Base-by-base conservation (phyloP, 331 rosid genomes). In the Quercus tomentella region DNA sequence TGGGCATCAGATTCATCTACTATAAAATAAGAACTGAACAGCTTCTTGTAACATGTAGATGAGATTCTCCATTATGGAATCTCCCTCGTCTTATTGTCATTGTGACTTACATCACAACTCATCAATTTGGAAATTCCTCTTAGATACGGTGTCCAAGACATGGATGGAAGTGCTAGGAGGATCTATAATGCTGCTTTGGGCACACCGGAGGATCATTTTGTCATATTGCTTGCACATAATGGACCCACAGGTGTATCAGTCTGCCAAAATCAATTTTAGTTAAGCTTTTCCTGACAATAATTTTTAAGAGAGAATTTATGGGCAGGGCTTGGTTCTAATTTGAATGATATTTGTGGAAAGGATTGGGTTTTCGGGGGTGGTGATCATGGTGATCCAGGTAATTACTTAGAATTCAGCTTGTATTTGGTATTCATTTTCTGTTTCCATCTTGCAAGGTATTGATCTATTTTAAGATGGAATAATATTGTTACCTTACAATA, bases 311-410 rank as follows among this genome's bases (percentile, higher is more conserved):
- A 68, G 72, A 72, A 73, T 77, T 71, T 73, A 41, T 85, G 56
- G 56, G 76, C 78, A 93, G 99, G 99, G 78, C 97, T 93, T 85
- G 99, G 98, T 80, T 93, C 99, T 69, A 72, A 77, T 83, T 16
- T 77, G 77, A 82, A 88, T 75, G 99, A 93, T 88, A 93, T 94
- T 23, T 93, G 99, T 84, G 99, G 99, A 70, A 91, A 87, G 80
- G 99, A 95, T 84, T 95, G 99, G 99, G 93, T 80, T 2, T 63
- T 55, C 63, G 88, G 67, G 28, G 88, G 83, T 12, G 99, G 99
- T 37, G 99, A 93, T 80, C 81, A 93, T 79, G 98, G 98, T 82
- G 99, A 95, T 77, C 86, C 93, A 83, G 98, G 99, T 95, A 86
- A 81, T 57, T 52, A 71, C 73, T 37, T 25, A 56, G 22, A 51